phyloP scores from a whole-genome alignment of 805 yeast species.

The Spathaspora passalidarum region DNA sequence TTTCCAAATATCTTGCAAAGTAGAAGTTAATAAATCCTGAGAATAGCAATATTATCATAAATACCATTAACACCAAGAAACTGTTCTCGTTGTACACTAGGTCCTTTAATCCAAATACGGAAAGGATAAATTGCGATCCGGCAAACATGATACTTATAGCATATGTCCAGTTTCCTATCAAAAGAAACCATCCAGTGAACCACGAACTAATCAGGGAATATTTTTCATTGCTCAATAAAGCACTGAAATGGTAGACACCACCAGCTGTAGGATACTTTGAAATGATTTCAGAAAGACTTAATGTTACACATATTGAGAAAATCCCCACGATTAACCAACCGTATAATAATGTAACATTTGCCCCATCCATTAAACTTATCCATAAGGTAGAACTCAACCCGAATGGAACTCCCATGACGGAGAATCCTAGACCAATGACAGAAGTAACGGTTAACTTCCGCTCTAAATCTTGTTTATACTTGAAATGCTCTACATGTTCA shows the following conservation, averaged over 20 bases:
- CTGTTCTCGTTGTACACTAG: constrained; percentile 56
- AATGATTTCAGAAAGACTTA: constrained; percentile 73
- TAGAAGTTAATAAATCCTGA: constrained; percentile 64
- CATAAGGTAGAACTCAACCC: constrained; percentile 74
- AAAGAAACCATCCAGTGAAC: constrained; percentile 75
- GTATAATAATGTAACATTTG: constrained; percentile 69
- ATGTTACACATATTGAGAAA: constrained; percentile 60
- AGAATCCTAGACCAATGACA: constrained; percentile 74
- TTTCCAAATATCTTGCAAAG: constrained; percentile 58
- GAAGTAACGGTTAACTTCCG: constrained; percentile 67
- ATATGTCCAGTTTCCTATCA: constrained; percentile 77
- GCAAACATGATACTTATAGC: constrained; percentile 71
- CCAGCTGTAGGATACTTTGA: constrained; percentile 77
- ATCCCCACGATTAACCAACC: constrained; percentile 71
- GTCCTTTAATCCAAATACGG: constrained; percentile 62
- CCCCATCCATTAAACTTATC: constrained; percentile 72
- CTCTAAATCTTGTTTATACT: constrained; percentile 68
- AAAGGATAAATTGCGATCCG: constrained; percentile 70
- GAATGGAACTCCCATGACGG: constrained; percentile 79
- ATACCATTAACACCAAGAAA: constrained; percentile 54
- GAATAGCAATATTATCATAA: constrained; percentile 50
- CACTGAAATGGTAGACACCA: constrained; percentile 74
- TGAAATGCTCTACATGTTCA: constrained; percentile 67
- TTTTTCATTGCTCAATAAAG: constrained; percentile 58
- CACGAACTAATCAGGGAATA: constrained; percentile 62